Evolutionary conservation across 2,329 filamentous ascomycete genomes (phyloP).

Genomic region (Xenoacremonium recifei): DNA sequence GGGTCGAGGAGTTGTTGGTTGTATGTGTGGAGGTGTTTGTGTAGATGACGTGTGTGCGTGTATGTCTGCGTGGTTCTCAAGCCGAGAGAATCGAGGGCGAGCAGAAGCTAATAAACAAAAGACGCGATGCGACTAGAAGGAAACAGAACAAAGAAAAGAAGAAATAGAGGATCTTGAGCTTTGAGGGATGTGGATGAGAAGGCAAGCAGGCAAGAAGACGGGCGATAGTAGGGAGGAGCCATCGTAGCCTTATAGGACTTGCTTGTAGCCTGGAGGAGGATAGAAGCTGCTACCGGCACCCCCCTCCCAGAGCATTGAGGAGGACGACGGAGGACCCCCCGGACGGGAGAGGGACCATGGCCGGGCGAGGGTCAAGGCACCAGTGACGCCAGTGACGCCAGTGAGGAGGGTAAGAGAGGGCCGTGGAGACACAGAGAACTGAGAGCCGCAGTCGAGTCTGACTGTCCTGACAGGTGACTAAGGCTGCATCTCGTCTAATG

Average conservation of each 20-base stretch:
- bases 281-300: slow-evolving; percentile 18
- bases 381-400: slow-evolving; percentile 29
- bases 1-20: no score
- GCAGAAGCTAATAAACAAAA: not conserved
- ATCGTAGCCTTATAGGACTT: slow-evolving; percentile 55
- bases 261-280: slow-evolving; percentile 30
- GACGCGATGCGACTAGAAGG: not conserved
- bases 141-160: slow-evolving; percentile 11
- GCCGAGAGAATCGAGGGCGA: not conserved
- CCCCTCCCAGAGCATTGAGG: slow-evolving; percentile 15
- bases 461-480: slow-evolving; percentile 32
- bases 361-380: slow-evolving; percentile 26
- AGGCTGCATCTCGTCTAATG: slow-evolving; percentile 27
- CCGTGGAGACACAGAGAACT: not conserved
- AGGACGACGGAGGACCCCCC: slow-evolving; percentile 7
- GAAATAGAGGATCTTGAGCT: slow-evolving; percentile 18
- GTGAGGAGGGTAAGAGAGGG: slow-evolving; percentile 21
- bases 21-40: no score
- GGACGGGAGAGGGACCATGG: slow-evolving; percentile 9
- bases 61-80: no score
- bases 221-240: slow-evolving; percentile 35
- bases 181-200: slow-evolving; percentile 13
- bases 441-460: slow-evolving; percentile 30
- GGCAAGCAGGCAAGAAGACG: slow-evolving; percentile 24
- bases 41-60: no score